Evolutionary conservation across 2,329 filamentous ascomycete species (phyloP), one percentile per base, ranked within the genome.

Genomic region (Calonectria montana): DNA sequence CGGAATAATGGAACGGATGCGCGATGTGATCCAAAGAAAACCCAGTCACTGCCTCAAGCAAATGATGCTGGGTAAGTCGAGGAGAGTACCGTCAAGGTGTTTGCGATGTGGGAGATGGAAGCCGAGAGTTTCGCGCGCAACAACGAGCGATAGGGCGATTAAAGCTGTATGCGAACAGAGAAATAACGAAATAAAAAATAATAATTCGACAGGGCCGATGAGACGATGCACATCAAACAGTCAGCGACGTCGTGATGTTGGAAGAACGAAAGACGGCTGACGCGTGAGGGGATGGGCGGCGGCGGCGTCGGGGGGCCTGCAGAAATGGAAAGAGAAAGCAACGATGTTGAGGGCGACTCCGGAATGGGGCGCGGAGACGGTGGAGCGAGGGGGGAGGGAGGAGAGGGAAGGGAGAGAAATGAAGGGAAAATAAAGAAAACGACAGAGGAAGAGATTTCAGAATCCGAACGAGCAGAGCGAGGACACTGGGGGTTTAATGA

Each of bases 21-120:
- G 78, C 75, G 73, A 75, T 74, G 73, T 78, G 77, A 78, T 74
- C 74, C 73, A 74, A 74, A 75, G 74, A 79, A 75, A 74, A 79
- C 79, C 81, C 83, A 83, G 81, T 81, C 82, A 84, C 79, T 85
- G 85, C 86, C 80, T 87, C 85, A 84, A 87, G 85, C 84, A 83
- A 85, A 84, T 81, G 81, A 71, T 79, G 76, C 79, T 75, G 77
- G 81, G 80, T 77, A 18, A 63, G 75, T 78, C 75, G 78, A 76
- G 75, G 76, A 74, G 74, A 74, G 76, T 80, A 85, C 85, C 84
- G 84, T 85, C 83, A 83, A 86, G 84, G 82, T 80, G 78, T 78
- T 76, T 78, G 75, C 74, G 73, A 73, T 74, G 76, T 75, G 76
- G 77, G 72, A 70, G 76, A 77, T 81, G 79, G 80, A 81, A 76